A percentile compares a stretch with the other conserved stretches of the same genome.
phyloP scores from a whole-genome alignment of 495 filamentous ascomycete species.

The Neurospora tetraspora region DNA sequence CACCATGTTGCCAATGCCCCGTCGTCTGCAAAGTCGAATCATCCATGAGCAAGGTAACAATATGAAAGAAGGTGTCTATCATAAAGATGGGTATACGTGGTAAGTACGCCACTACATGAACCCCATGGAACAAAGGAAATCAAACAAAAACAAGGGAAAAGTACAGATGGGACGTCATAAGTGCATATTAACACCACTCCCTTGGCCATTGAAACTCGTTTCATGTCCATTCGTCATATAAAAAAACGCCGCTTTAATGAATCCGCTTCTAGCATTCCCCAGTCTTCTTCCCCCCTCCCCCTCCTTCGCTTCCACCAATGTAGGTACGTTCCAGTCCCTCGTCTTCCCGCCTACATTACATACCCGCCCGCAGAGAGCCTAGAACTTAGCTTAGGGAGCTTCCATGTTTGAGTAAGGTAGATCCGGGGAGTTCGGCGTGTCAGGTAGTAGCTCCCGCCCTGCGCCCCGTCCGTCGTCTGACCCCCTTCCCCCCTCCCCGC shows the following conservation, averaged over 20 bases:
- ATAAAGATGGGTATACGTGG: neutral
- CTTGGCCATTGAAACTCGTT: neutral
- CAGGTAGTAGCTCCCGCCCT: neutral
- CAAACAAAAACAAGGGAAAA: neutral
- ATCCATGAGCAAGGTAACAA: neutral
- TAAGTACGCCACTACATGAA: neutral
- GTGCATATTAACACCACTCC: neutral
- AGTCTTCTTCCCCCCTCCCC: neutral
- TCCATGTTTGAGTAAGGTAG: neutral
- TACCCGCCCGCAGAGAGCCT: neutral
- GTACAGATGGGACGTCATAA: neutral
- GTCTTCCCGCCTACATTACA: neutral
- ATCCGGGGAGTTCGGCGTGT: neutral
- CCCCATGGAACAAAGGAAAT: neutral
- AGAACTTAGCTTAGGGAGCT: neutral
- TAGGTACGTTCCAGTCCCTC: neutral
- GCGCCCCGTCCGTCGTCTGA: neutral
- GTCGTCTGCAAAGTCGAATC: neutral
- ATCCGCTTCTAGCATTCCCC: neutral
- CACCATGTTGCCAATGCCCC: neutral
- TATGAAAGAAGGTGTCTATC: neutral
- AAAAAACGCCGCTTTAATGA: neutral
- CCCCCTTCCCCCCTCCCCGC: neutral
- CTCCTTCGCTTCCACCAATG: neutral
- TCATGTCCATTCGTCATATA: neutral